phyloP scores from a whole-genome alignment of 345 rosid species.

The Hevea brasiliensis region DNA sequence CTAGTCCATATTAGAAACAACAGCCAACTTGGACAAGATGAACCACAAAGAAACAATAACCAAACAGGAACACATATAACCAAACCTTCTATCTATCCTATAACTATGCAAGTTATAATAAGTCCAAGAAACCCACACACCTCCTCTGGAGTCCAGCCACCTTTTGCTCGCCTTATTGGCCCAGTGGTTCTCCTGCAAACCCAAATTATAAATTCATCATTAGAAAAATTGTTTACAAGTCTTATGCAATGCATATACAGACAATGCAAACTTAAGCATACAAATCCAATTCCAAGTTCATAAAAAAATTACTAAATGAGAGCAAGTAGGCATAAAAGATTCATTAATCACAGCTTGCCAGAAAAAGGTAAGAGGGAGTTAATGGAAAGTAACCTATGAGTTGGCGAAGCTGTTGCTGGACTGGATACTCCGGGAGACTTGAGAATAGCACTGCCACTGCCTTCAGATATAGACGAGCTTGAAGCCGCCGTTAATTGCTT shows the following conservation, averaged over 20 bases:
- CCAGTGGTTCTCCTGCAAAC: conserved; percentile 87
- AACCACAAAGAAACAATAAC: conserved; percentile 4
- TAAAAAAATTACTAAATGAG: neutral
- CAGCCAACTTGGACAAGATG: neutral
- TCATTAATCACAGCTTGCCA: neutral
- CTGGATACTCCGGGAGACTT: conserved; percentile 76
- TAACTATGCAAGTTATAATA: neutral
- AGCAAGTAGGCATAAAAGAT: neutral
- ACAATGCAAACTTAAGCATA: neutral
- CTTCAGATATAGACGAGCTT: conserved; percentile 72
- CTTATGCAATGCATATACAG: neutral
- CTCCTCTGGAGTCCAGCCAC: conserved; percentile 98
- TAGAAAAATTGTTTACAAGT: conserved; percentile 7
- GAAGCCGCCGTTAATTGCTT: conserved; percentile 77
- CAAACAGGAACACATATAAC: neutral
- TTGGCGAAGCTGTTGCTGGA: conserved; percentile 63
- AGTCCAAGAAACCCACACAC: conserved; percentile 32
- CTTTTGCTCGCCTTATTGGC: conserved; percentile 95
- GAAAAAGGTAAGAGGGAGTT: neutral
- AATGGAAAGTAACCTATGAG: conserved; percentile 46
- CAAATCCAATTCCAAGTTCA: conserved; percentile 1
- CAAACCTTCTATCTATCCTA: neutral
- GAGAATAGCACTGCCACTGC: conserved; percentile 58
- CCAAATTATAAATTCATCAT: conserved; percentile 18
- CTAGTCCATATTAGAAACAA: neutral